These are phyloP conservation scores for Beauveria sp. DNA, from an alignment of 2,329 filamentous ascomycete species.

Conservation along the genomic window DNA sequence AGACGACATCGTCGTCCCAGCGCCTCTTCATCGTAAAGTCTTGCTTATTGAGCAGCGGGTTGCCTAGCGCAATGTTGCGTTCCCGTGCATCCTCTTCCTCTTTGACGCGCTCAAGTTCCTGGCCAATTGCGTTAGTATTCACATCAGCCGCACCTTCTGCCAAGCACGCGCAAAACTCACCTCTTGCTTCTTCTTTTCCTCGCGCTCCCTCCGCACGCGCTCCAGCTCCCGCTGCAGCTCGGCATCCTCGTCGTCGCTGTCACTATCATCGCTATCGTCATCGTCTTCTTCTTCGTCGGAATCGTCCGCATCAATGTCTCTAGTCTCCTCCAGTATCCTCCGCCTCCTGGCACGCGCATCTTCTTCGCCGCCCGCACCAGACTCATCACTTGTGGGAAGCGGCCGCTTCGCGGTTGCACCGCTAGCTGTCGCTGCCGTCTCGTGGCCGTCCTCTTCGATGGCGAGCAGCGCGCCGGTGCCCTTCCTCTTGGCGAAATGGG, in stretches of 20 bases:
- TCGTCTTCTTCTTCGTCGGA: conserved; percentile 54
- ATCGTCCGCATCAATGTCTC: conserved; percentile 74
- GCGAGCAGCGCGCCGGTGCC: conserved; percentile 44
- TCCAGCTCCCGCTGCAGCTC: conserved; percentile 89
- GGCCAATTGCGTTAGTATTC: conserved; percentile 11
- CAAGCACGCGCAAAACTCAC: conserved; percentile 13
- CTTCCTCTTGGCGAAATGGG: conserved; percentile 78
- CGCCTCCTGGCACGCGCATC: conserved; percentile 76
- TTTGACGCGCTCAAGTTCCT: conserved; percentile 73
- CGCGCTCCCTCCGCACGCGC: conserved; percentile 77
- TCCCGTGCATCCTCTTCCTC: conserved; percentile 78
- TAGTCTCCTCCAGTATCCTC: conserved; percentile 78
- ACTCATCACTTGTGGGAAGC: conserved; percentile 18
- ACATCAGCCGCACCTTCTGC: too few relatives aligned
- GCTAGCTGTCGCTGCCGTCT: conserved; percentile 19
- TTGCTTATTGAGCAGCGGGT: conserved; percentile 79
- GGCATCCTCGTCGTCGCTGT: conserved; percentile 50
- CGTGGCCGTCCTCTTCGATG: conserved; percentile 41
- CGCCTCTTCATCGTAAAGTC: conserved; percentile 87
- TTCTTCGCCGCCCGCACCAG: conserved; percentile 37
- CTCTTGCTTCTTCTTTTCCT: conserved; percentile 34
- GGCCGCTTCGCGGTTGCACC: conserved; percentile 52
- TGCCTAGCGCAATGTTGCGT: conserved; percentile 82
- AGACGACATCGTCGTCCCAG: conserved; percentile 98
- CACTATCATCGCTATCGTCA: conserved; percentile 36